Conservation (phyloP, 2,329 filamentous ascomycete genomes). For the Fusarium sp. region DNA sequence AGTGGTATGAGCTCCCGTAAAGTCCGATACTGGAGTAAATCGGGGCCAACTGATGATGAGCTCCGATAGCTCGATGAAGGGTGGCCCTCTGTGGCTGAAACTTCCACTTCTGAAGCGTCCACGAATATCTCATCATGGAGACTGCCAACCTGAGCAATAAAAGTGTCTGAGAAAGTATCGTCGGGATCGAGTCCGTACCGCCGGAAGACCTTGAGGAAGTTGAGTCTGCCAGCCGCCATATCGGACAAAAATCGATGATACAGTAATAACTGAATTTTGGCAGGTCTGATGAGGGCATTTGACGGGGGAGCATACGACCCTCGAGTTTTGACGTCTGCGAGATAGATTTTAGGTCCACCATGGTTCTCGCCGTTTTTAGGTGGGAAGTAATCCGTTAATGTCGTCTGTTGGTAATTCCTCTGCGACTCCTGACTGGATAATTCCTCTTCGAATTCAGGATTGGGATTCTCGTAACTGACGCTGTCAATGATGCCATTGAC, state of each 20-base stretch:
- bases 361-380: slow-evolving; percentile 22
- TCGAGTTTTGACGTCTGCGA: slow-evolving; percentile 90
- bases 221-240: slow-evolving; percentile 73
- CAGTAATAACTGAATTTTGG: slow-evolving; percentile 85
- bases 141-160: slow-evolving; percentile 75
- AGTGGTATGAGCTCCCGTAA: slow-evolving; percentile 58
- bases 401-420: slow-evolving; percentile 46
- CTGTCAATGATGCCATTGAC: slow-evolving; percentile 92
- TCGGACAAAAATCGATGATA: slow-evolving; percentile 86
- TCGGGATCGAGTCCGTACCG: slow-evolving; percentile 75
- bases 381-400: slow-evolving; percentile 54
- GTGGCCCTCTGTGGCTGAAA: slow-evolving; percentile 14
- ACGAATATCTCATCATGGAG: slow-evolving; percentile 72
- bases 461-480: slow-evolving; percentile 78
- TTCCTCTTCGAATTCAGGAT: slow-evolving; percentile 71
- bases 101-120: slow-evolving; percentile 53
- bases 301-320: slow-evolving; percentile 69
- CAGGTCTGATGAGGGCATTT: slow-evolving; percentile 73
- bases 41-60: slow-evolving; percentile 39
- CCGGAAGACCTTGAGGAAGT: slow-evolving; percentile 71
- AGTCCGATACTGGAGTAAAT: slow-evolving; percentile 57
- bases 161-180: slow-evolving; percentile 75
- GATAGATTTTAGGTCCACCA: slow-evolving; percentile 61
- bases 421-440: slow-evolving; percentile 51
- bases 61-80: slow-evolving; percentile 31